phyloP scores from a whole-genome alignment of 345 rosid species.

The Bruguiera sexangula region DNA sequence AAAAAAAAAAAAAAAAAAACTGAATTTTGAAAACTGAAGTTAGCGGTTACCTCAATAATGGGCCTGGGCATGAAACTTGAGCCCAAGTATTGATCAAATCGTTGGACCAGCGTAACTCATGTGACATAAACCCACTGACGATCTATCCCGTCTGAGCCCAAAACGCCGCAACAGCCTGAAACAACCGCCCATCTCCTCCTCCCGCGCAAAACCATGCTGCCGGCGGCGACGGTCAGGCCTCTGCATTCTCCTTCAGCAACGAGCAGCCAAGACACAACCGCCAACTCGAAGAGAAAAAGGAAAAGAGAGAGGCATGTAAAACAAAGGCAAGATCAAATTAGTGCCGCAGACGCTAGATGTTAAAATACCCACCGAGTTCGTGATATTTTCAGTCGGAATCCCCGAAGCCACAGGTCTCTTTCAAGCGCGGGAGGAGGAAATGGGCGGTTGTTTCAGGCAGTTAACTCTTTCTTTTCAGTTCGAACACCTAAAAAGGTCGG shows the following conservation, averaged over 20 bases:
- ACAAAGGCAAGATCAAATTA: constrained; percentile 40
- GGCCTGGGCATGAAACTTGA: neutral
- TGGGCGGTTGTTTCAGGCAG: too few species aligned
- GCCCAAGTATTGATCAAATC: neutral
- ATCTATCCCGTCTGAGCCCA: too few species aligned
- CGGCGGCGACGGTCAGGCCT: too few species aligned
- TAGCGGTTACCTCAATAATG: constrained; percentile 16
- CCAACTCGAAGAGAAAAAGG: neutral
- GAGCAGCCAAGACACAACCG: too few species aligned
- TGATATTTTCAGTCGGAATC: constrained; percentile 64
- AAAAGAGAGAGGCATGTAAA: constrained; percentile 30
- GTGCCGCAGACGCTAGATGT: constrained; percentile 36
- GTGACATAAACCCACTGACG: too few species aligned
- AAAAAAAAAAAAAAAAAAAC: constrained; percentile 2
- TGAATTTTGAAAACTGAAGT: constrained; percentile 22
- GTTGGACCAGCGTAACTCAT: too few species aligned
- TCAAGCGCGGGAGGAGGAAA: constrained; percentile 38
- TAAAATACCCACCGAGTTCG: constrained; percentile 24
- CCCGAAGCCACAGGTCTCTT: constrained; percentile 55
- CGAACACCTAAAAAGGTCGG: constrained; percentile 52
- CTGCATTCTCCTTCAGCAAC: neutral
- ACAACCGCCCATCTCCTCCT: neutral
- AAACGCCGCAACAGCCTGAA: too few species aligned
- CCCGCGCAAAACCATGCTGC: neutral
- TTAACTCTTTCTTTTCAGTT: constrained; percentile 56